Percentiles rank a stretch among this genome's conserved stretches.
Conservation (phyloP, 768 basidiomycete genomes). For the Termitomyces sp. region DNA sequence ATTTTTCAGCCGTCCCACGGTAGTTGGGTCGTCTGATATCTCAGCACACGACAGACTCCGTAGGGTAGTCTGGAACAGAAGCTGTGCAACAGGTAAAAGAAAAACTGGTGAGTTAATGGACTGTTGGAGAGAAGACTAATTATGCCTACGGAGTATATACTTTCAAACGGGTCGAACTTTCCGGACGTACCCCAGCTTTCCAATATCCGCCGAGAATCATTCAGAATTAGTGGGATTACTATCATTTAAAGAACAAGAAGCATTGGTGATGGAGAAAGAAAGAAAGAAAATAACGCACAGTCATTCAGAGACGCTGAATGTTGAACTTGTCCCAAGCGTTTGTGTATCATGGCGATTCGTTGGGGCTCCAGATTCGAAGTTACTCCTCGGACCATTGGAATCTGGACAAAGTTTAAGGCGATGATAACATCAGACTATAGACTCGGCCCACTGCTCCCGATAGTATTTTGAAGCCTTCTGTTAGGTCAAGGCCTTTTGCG, state of each 20-base stretch:
- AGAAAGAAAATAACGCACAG: slow-evolving; percentile 36
- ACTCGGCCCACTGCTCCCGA: slow-evolving; percentile 62
- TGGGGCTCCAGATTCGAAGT: slow-evolving; percentile 63
- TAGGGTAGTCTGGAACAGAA: slow-evolving; percentile 70
- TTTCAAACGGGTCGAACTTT: slow-evolving; percentile 65
- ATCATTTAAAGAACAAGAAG: background rate
- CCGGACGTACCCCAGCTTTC: slow-evolving; percentile 61
- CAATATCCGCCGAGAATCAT: slow-evolving; percentile 58
- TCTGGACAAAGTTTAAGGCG: slow-evolving; percentile 32
- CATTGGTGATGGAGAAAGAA: slow-evolving; percentile 8
- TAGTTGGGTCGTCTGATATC: slow-evolving; percentile 58
- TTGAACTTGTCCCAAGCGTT: slow-evolving; percentile 60
- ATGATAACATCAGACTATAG: slow-evolving; percentile 11
- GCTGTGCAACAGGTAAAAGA: slow-evolving; percentile 25
- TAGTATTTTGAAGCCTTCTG: slow-evolving; percentile 74
- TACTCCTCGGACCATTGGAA: slow-evolving; percentile 71
- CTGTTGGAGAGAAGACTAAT: background rate
- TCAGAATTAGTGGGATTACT: slow-evolving; percentile 64
- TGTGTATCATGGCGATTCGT: slow-evolving; percentile 62
- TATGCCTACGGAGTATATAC: slow-evolving; percentile 54
- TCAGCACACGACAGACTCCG: slow-evolving; percentile 63
- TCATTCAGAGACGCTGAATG: slow-evolving; percentile 52
- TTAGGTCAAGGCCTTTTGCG: slow-evolving; percentile 66
- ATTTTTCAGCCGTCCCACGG: slow-evolving; percentile 55
- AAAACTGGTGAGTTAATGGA: slow-evolving; percentile 4